Base-by-base conservation (phyloP, 2,329 filamentous ascomycete species). In the Cercospora sp. region DNA sequence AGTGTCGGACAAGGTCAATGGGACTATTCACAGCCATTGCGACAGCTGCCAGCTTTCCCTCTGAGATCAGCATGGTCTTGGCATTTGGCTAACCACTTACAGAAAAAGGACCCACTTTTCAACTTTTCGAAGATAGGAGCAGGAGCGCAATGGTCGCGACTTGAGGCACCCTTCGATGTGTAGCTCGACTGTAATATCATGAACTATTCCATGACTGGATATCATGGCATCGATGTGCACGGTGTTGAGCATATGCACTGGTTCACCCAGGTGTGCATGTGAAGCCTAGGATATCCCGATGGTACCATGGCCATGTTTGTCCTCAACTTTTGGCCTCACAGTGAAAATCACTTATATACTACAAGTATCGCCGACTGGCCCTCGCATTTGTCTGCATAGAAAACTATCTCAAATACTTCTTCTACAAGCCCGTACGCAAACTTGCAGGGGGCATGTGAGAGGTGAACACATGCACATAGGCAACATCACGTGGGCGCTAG, bases 41-140 rank as follows among this genome's bases (percentile, higher is more conserved):
- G 9, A 33, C 55, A 59, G 55, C 55, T 59, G 55, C 31, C 55
- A 59, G 55, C 28, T 53, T 53, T 53, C 48, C 48, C 48, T 53
- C 18, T 23, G 20, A 13, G 48, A 23, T 53, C 48, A 53, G 12
- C 48, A 26, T 30, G 12, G 26, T 23, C 48, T 53, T 53, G 48
- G 48, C 48, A 28, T 53, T 23, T 16, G 13, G 10, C 48, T 53
- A 53, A 53, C 48, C 48, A 53, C 20, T 53, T 26, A 26, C 26
- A 26, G 48, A 53, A 53, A 26, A 53, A 53, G 48, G 48, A 13
- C 23, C 48, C 48, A 53, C 48, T 53, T 26, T 23, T 53, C 48
- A 18, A 16, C 36, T 39, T 53, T 28, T 28, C 23, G 48, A 26
- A n/a, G 48, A 23, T 5, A 26, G 23, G 20, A 53, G 26, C 48